Evolutionary conservation across 2,329 filamentous ascomycete genomes (phyloP).

Genomic region (Pseudodiploospora longispora): DNA sequence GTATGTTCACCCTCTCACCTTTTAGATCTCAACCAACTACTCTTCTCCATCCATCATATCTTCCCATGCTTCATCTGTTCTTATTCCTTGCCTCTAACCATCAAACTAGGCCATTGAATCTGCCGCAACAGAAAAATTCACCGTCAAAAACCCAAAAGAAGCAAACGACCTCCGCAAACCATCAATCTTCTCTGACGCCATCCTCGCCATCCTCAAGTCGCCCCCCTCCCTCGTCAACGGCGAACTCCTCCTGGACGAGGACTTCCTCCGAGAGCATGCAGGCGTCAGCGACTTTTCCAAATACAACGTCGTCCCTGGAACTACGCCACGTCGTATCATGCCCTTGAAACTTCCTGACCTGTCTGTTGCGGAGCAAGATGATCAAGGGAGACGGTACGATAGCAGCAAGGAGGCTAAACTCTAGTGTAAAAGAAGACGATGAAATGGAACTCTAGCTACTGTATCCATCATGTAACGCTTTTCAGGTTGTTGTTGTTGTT

Average conservation of each 20-base stretch:
- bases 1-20: slow-evolving; percentile 34
- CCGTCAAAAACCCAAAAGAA: slow-evolving; percentile 34
- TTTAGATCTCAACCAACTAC: background rate
- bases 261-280: slow-evolving; percentile 60
- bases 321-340: slow-evolving; percentile 68
- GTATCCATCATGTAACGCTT: background rate
- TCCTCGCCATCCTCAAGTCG: slow-evolving; percentile 61
- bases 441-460: background rate
- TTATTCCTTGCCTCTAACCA: background rate
- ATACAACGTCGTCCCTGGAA: slow-evolving; percentile 61
- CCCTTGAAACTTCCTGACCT: slow-evolving; percentile 60
- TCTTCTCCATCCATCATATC: background rate
- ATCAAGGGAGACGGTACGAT: slow-evolving; percentile 66
- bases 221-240: slow-evolving; percentile 60
- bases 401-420: slow-evolving; percentile 44
- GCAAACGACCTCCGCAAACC: slow-evolving; percentile 56
- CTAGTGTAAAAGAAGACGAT: slow-evolving; percentile 14
- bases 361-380: slow-evolving; percentile 67
- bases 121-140: slow-evolving; percentile 57
- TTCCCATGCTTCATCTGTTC: background rate
- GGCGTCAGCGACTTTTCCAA: slow-evolving; percentile 63
- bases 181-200: slow-evolving; percentile 71
- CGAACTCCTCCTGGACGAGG: slow-evolving; percentile 66
- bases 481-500: background rate
- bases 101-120: slow-evolving; percentile 54